These are phyloP conservation scores for Xylaria intraflava DNA, from an alignment of 495 filamentous ascomycete genomes.

Conservation along the genomic window DNA sequence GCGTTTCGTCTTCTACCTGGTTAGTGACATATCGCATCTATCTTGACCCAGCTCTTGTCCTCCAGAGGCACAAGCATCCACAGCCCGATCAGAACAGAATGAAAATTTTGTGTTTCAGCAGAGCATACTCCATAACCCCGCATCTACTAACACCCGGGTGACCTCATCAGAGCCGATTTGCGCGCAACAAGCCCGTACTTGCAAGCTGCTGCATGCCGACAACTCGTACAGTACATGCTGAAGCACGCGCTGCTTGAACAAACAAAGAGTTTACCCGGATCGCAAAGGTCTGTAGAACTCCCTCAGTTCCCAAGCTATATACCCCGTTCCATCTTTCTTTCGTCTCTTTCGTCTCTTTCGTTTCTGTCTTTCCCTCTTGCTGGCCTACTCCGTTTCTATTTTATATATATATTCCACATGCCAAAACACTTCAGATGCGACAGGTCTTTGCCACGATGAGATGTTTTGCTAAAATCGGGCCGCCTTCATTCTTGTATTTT, in stretches of 20 bases:
- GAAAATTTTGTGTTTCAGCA: neutral
- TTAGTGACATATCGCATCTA: constrained; percentile 3
- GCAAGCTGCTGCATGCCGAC: constrained; percentile 3
- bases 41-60: neutral
- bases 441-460: constrained; percentile 21
- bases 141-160: constrained; percentile 8
- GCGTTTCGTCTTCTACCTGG: constrained; percentile 5
- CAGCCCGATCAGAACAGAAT: neutral
- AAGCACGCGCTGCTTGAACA: neutral
- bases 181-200: constrained; percentile 2
- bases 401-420: constrained; percentile 22
- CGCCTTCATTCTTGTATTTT: neutral
- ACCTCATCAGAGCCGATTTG: constrained; percentile 2
- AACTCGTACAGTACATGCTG: constrained; percentile 1
- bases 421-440: constrained; percentile 23
- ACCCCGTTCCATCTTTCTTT: constrained; percentile 17
- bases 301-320: constrained; percentile 21
- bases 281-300: constrained; percentile 25
- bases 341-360: neutral
- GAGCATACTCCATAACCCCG: constrained; percentile 3
- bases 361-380: constrained; percentile 10
- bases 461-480: constrained; percentile 17
- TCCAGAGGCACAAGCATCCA: neutral
- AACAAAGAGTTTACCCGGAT: neutral
- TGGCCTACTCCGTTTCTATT: constrained; percentile 18